Evolutionary conservation across 495 filamentous ascomycete genomes (phyloP).

Genomic region (Neurospora tetraspora): DNA sequence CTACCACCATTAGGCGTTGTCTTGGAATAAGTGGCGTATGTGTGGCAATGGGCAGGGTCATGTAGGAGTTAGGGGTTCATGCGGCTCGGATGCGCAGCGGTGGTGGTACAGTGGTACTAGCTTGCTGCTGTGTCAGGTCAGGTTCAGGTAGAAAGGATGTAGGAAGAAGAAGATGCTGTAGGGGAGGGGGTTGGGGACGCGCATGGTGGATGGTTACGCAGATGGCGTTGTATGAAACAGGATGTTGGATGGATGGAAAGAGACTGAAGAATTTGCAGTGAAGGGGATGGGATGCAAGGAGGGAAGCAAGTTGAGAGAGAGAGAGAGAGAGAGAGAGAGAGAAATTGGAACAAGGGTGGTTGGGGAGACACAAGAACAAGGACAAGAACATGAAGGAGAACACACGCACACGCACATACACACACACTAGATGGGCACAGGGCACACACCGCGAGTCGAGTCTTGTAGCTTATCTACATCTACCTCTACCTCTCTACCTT

Average conservation of each 20-base stretch:
- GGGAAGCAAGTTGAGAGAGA: neutral
- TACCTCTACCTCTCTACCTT: neutral
- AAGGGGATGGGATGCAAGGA: neutral
- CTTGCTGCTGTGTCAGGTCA: neutral
- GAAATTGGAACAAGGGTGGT: neutral
- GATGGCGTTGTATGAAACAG: neutral
- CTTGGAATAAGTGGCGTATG: conserved; percentile 13
- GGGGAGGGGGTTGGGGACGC: neutral
- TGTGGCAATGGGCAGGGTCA: neutral
- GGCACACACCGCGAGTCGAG: neutral
- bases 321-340: neutral
- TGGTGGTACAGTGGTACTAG: neutral
- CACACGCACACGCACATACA: neutral
- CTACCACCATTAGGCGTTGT: neutral
- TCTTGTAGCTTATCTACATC: neutral
- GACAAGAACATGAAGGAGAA: neutral
- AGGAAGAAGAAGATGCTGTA: neutral
- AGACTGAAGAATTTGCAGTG: neutral
- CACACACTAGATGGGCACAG: neutral
- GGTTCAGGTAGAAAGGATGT: neutral
- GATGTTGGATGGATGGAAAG: neutral
- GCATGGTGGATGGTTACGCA: neutral
- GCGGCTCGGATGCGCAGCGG: neutral
- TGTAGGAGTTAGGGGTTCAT: neutral
- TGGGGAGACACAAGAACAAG: neutral